phyloP scores from a whole-genome alignment of 2,329 filamentous ascomycete genomes.

The Colletotrichum sp. region DNA sequence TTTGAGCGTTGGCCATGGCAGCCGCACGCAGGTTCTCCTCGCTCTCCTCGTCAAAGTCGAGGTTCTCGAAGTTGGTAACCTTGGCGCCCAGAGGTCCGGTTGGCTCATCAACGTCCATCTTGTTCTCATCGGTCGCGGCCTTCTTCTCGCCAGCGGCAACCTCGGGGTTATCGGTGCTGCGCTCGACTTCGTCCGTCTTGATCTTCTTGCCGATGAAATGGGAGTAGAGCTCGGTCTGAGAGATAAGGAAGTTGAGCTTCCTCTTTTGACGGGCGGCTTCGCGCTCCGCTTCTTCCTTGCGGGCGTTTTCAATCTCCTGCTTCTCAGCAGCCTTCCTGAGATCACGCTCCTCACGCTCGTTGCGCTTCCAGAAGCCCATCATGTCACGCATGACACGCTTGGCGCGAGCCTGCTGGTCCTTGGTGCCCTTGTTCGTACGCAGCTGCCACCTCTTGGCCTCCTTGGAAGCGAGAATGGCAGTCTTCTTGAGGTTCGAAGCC shows the following conservation, averaged over 20 bases:
- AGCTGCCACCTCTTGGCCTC: conserved; percentile 97
- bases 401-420: conserved; percentile 94
- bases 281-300: conserved; percentile 95
- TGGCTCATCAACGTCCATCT: conserved; percentile 55
- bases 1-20: conserved; percentile 94
- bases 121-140: conserved; percentile 41
- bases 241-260: conserved; percentile 99
- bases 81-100: conserved; percentile 65
- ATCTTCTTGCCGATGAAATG: conserved; percentile 99
- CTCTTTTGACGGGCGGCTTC: conserved; percentile 97
- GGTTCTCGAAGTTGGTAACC: conserved; percentile 91
- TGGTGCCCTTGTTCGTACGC: conserved; percentile 97
- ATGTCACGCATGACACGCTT: conserved; percentile 99
- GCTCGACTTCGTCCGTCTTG: conserved; percentile 94
- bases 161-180: conserved; percentile 82
- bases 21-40: conserved; percentile 81
- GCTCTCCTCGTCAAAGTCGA: conserved; percentile 95
- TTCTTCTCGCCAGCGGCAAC: conserved; percentile 60
- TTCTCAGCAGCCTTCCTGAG: conserved; percentile 91
- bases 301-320: conserved; percentile 94
- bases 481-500: conserved; percentile 96
- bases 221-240: conserved; percentile 97
- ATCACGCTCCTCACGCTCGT: conserved; percentile 96
- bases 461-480: conserved; percentile 93
- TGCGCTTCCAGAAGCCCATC: conserved; percentile 99